Evolutionary conservation across 768 basidiomycete species (phyloP).

Genomic region (Sporobolomyces pararoseus): DNA sequence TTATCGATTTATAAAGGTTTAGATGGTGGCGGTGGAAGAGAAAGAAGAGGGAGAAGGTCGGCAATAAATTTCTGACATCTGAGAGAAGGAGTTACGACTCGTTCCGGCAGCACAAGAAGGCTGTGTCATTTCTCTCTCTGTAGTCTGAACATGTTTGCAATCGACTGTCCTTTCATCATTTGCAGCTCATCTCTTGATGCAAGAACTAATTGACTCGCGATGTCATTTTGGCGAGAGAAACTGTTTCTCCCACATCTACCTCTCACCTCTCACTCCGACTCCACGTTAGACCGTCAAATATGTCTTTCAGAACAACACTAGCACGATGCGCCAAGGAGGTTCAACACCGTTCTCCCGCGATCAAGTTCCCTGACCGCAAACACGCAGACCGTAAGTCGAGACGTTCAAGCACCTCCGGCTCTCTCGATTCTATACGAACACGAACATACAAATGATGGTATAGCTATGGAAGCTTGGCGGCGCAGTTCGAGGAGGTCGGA

Average conservation of each 20-base stretch:
- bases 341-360: conserved; percentile 29
- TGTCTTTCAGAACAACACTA: conserved; percentile 11
- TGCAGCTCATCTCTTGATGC: no score
- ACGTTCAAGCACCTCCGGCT: not conserved
- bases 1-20: not conserved
- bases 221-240: not conserved
- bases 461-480: no score
- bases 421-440: not conserved
- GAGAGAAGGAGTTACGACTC: not conserved
- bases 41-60: not conserved
- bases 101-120: not conserved
- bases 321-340: conserved; percentile 25
- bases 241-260: not conserved
- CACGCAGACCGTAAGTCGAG: conserved; percentile 9
- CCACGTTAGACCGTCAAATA: not conserved
- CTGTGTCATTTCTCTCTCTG: no score
- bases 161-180: no score
- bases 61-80: not conserved
- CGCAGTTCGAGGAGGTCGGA: no score
- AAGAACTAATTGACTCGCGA: not conserved
- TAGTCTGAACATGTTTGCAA: no score
- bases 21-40: conserved; percentile 3
- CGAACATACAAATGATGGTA: no score
- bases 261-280: not conserved
- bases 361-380: conserved; percentile 38